A percentile compares a stretch with the other conserved stretches of the same genome.
phyloP scores from a whole-genome alignment of 805 yeast species.

The Cyberlindnera meyerae region DNA sequence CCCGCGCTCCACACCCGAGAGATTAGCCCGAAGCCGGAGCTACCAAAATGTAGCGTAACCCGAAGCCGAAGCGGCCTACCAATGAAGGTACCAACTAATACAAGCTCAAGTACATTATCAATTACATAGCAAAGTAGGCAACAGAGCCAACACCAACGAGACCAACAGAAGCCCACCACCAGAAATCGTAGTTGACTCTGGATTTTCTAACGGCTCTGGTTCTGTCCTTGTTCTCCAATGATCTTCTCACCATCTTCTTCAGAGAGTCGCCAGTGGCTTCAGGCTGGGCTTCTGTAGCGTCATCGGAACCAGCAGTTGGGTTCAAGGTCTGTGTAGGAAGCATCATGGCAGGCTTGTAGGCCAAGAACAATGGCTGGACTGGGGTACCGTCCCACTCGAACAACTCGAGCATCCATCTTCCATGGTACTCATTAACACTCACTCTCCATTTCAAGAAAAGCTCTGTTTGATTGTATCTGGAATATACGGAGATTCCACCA shows the following conservation, averaged over 20 bases:
- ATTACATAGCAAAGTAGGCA: conserved; percentile 21
- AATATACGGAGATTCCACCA: conserved; percentile 53
- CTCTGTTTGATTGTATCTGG: conserved; percentile 68
- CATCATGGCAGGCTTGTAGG: conserved; percentile 94
- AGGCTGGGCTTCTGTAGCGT: conserved; percentile 19
- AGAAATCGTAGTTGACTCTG: conserved; percentile 37
- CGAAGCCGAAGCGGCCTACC: no score
- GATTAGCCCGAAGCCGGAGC: no score
- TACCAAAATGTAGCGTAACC: no score
- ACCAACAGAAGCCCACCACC: conserved; percentile 56
- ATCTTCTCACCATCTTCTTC: conserved; percentile 53
- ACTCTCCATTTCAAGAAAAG: conserved; percentile 54
- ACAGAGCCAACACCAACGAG: conserved; percentile 35
- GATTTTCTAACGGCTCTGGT: conserved; percentile 60
- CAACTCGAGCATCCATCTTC: conserved; percentile 70
- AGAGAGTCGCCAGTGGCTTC: conserved; percentile 19
- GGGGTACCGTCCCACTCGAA: conserved; percentile 75
- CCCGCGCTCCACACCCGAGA: no score
- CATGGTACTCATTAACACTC: conserved; percentile 72
- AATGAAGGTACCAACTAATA: no score
- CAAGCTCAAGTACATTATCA: no score
- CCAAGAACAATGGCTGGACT: conserved; percentile 84
- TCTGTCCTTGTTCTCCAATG: conserved; percentile 73
- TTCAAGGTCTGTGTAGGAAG: conserved; percentile 88
- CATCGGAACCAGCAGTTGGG: conserved; percentile 56